Evolutionary conservation across 2,329 filamentous ascomycete genomes (phyloP), one percentile per base, ranked within the genome.

Genomic region (Aspergillus sp.): DNA sequence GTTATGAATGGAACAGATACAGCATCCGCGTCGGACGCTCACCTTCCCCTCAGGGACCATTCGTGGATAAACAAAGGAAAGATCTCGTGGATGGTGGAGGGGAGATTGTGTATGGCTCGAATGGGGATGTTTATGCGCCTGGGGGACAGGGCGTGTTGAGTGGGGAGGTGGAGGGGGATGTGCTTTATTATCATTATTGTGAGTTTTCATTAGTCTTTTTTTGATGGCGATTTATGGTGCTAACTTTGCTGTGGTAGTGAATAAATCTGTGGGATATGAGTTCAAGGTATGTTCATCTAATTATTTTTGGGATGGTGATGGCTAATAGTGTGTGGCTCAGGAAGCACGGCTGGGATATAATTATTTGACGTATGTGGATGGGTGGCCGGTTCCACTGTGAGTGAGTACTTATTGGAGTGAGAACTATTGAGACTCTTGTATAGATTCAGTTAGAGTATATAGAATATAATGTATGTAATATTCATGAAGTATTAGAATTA

Each of bases 11-110:
- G 58, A 39, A 51, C n/a, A 74, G 72, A 74, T 90, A 90, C 73
- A 84, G 83, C 69, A 87, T 90, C 69, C 83, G 82, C 62, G 86
- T 88, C 30, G 89, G 88, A 72, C 77, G 86, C n/a, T 85, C 83
- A 1, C 74, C 72, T 1, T 79, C 73, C 21, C 79, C 82, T 5
- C 84, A 76, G 0, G 82, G 86, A 0, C 79, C 80, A 0, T 90
- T 86, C 65, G 80, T 81, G 1, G 75, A 82, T 45, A 87, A 89
- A 68, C 72, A 81, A 58, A 74, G 72, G 45, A 85, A 84, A 2
- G 76, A 72, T 51, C 87, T 87, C 61, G 80, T 78, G 1, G 67
- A 80, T 2, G 83, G 83, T 48, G 88, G 88, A 8, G 88, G 88
- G 0, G 86, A 83, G 0, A 76, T 84, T 1, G 81, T 91, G 1